Percentiles rank a stretch among this genome's conserved stretches.
Conservation (phyloP, 192 early-diverging fungal genomes). For the Funneliformis geosporum region DNA sequence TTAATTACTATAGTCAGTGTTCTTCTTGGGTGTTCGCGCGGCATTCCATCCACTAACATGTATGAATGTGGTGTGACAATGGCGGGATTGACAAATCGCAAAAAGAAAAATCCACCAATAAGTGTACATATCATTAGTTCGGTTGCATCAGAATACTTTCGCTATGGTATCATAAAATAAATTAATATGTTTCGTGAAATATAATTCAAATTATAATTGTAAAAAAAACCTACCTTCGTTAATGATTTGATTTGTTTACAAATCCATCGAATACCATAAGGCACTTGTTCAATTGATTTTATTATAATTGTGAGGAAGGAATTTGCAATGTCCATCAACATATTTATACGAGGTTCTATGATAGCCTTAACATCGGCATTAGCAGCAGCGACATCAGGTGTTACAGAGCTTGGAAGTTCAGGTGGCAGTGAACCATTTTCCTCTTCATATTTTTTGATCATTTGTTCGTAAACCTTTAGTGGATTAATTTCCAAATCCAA, state of each 20-base stretch:
- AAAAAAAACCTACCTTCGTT: constrained; percentile 59
- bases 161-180: constrained; percentile 30
- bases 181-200: background rate
- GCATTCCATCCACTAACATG: constrained; percentile 85
- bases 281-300: constrained; percentile 78
- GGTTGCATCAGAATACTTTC: constrained; percentile 88
- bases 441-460: constrained; percentile 73
- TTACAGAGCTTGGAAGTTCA: constrained; percentile 73
- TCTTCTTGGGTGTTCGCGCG: constrained; percentile 76
- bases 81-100: constrained; percentile 95
- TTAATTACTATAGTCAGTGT: constrained; percentile 79
- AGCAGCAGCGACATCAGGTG: constrained; percentile 76
- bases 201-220: background rate
- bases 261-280: constrained; percentile 97
- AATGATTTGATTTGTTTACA: constrained; percentile 95
- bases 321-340: constrained; percentile 84
- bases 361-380: constrained; percentile 85
- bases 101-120: constrained; percentile 96
- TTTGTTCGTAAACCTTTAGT: constrained; percentile 85
- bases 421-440: constrained; percentile 62
- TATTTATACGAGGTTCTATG: constrained; percentile 75
- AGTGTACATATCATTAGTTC: constrained; percentile 89
- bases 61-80: constrained; percentile 96
- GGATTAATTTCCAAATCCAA: constrained; percentile 95
- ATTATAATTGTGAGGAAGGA: constrained; percentile 87